Percentiles rank a stretch among this genome's conserved stretches.
These are phyloP conservation scores for Salvia miltiorrhiza DNA, from an alignment of 257 asterid genomes.

Conservation along the genomic window DNA sequence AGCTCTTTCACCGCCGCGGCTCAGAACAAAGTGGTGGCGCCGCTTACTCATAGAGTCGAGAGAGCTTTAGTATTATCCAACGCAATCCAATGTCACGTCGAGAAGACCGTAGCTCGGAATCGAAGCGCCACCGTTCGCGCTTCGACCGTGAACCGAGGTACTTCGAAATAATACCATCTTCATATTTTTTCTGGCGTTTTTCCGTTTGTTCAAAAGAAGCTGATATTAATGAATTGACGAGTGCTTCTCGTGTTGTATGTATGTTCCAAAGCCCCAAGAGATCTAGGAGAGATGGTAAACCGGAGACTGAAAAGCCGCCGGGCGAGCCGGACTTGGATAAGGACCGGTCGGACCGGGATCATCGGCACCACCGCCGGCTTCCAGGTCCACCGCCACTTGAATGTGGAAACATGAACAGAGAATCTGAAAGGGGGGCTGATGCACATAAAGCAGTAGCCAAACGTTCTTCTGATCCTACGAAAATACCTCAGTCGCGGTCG, in stretches of 20 bases:
- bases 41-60: background rate
- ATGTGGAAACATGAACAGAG: conserved; percentile 34
- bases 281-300: conserved; percentile 73
- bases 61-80: background rate
- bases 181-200: background rate
- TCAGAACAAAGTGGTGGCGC: conserved; percentile 23
- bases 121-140: conserved; percentile 70
- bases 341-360: conserved; percentile 42
- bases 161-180: background rate
- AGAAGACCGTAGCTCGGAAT: conserved; percentile 58
- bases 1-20: conserved; percentile 23
- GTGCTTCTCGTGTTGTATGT: conserved; percentile 8
- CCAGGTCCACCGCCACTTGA: conserved; percentile 56
- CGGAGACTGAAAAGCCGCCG: conserved; percentile 47
- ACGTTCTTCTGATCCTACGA: conserved; percentile 41
- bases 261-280: conserved; percentile 71
- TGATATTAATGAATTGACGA: background rate
- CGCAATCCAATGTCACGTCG: conserved; percentile 60
- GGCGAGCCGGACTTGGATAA: conserved; percentile 28
- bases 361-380: conserved; percentile 42
- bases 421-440: conserved; percentile 30
- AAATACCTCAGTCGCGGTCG: conserved; percentile 44
- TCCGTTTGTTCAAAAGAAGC: background rate
- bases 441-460: conserved; percentile 35
- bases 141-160: conserved; percentile 89